Conservation (phyloP, 2,329 filamentous ascomycete genomes). For the Sarocladium brachiariae region DNA sequence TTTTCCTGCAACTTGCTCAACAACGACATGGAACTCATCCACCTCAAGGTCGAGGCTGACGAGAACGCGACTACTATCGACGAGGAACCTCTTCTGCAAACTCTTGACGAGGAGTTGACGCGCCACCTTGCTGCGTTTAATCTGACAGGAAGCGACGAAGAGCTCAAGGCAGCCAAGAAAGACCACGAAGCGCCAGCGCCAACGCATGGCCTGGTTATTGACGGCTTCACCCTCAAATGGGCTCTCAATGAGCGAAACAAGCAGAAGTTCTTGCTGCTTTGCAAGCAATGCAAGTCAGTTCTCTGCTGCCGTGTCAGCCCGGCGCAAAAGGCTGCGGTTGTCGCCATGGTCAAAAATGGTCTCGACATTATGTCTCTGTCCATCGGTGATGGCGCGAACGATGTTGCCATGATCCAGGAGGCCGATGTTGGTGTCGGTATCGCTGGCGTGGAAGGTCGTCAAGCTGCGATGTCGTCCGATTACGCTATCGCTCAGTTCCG, state of each 20-base stretch:
- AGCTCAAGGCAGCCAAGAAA: slow-evolving; percentile 69
- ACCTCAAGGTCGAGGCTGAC: slow-evolving; percentile 78
- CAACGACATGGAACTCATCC: slow-evolving; percentile 95
- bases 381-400: slow-evolving; percentile 89
- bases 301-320: slow-evolving; percentile 96
- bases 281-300: slow-evolving; percentile 95
- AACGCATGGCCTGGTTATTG: slow-evolving; percentile 89
- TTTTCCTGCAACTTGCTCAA: slow-evolving; percentile 97
- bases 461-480: slow-evolving; percentile 93
- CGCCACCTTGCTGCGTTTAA: slow-evolving; percentile 65
- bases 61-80: slow-evolving; percentile 38
- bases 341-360: slow-evolving; percentile 89
- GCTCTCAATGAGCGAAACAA: slow-evolving; percentile 75
- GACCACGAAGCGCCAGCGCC: slow-evolving; percentile 81
- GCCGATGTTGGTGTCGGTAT: slow-evolving; percentile 96
- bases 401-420: slow-evolving; percentile 97
- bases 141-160: slow-evolving; percentile 77
- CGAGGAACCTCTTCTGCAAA: slow-evolving; percentile 44
- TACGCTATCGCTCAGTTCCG: slow-evolving; percentile 94
- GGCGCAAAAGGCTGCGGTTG: slow-evolving; percentile 94
- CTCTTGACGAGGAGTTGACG: slow-evolving; percentile 66
- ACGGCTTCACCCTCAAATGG: slow-evolving; percentile 86
- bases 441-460: slow-evolving; percentile 83
- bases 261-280: slow-evolving; percentile 89
- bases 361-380: slow-evolving; percentile 94